Evolutionary conservation across 768 basidiomycete species (phyloP), one percentile per base, ranked within the genome.

Genomic region (Daedaleopsis sinensis): DNA sequence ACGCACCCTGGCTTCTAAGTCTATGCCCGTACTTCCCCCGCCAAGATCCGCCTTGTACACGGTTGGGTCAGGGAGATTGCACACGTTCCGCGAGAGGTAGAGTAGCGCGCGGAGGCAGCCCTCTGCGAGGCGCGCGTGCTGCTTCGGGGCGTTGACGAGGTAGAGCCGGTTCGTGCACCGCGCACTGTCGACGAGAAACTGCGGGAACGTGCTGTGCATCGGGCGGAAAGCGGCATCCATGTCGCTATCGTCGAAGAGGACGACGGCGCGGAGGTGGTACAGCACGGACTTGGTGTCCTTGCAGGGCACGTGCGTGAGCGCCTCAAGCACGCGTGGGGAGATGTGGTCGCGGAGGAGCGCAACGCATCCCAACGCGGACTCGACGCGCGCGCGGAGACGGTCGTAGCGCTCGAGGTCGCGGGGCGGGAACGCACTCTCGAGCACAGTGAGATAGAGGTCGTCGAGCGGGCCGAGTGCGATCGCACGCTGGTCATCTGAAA

Each of bases 181-280:
- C 21, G 2, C 1, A 2, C 11, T 4, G 24, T 58, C 57, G 6
- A 61, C n/a, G 44, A 61, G 52, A 24, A 61, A 61, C 21, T 55
- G 43, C 11, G 18, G 44, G 52, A 61, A 61, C 3, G 52, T 49
- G n/a, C 24, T 16, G 27, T 61, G 59, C 16, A 61, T 38, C 8
- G 53, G 46, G 19, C 52, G 52, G 23, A 61, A 47, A 6, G n/a
- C 11, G 16, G 18, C 23, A 10, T 59, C 24, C 35, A 13, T 32
- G 48, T 54, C 21, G 35, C 36, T n/a, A 6, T 24, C 32, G 10
- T 49, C 42, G 19, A 32, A 47, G 44, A 61, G 10, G 23, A 61
- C 32, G 11, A 61, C 53, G 23, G 52, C 27, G 44, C 44, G 46
- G 13, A 61, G 53, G 2, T 38, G 23, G 18, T 38, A 36, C 27